Base-by-base conservation (phyloP, 352 stramenopile species). In the Globisporangium rhizosaccharum region DNA sequence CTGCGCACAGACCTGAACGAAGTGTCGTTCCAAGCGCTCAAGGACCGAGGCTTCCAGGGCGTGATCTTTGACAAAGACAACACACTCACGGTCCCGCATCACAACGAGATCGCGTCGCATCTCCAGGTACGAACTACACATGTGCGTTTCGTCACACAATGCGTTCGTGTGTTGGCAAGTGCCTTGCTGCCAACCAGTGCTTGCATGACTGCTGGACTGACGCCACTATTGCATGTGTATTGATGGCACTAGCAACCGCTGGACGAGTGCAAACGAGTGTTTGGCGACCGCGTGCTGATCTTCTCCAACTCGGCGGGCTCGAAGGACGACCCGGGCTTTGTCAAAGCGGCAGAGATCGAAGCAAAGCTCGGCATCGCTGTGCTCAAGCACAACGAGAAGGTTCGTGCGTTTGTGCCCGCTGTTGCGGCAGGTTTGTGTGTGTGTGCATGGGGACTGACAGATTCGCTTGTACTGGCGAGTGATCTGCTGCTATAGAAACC, bases 1-100 rank as follows among this genome's bases (percentile, higher is more conserved):
- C 2, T 12, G 9, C 25, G 49, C 37, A n/a, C 41, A 93, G 85
- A 92, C 66, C 57, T 94, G 59, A 88, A 84, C n/a, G 82, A 94
- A 23, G 74, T 94, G 47, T 81, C 81, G 8, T 94, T 92, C 60
- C 77, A 92, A 54, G 66, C 73, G 53, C 75, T 94, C 36, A 70
- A 76, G 55, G 79, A 90, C 56, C 71, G 71, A 54, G 93, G 92
- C 28, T 97, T 98, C 72, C 85, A 90, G 44, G 90, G 87, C 41
- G 83, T 98, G 44, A 80, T 99, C 52, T 98, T 99, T 66, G 96
- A 99, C 79, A 99, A 99, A 66, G 96, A 99, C 69, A 99, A 99
- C 69, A 99, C 96, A 28, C 68, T 99, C 53, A 99, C 94, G 1
- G 75, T 85, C 3, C 96, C 96, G 9, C 96, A 99, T 59, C 76